Base-by-base conservation (phyloP, 2,329 filamentous ascomycete species). In the Fusarium denticulatum region DNA sequence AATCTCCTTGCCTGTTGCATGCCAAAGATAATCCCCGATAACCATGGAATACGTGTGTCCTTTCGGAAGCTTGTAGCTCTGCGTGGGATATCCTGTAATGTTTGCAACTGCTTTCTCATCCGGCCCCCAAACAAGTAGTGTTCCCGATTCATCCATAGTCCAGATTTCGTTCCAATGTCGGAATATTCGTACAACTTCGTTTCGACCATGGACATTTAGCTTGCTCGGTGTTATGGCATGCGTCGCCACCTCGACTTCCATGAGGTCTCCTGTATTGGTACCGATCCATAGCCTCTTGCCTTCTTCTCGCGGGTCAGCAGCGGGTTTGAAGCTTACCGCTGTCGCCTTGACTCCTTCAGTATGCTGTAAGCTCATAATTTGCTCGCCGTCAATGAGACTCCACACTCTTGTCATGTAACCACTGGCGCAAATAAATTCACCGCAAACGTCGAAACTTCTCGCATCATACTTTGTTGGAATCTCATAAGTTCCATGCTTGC, bases 141-240 rank as follows among this genome's bases (percentile, higher is more conserved):
- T 93, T 16, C 96, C 96, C 52, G 93, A 91, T 72, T 98, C 95
- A 80, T 98, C 96, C 53, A 99, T 82, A 0, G 95, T 95, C 96
- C 96, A 99, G 80, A 99, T 89, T 78, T 98, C 94, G 74, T 94
- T 94, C 71, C 90, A 92, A 81, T 97, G 93, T 43, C 96, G 91
- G 79, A 94, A 93, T 46, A 99, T 97, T 76, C 91, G 94, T 72
- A 94, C 89, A 57, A 99, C 89, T 75, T 97, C 94, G 69, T 91
- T 88, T 46, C 94, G 90, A 13, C 91, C 90, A 77, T 98, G 96
- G 5, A 93, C 93, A 57, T 87, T 90, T 5, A 88, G 84, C 76
- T 93, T 94, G 24, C 88, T 92, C 34, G 88, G 86, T 20, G 94
- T 86, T 50, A 97, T 86, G 40, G 88, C 90, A 78, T 95, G 92